Evolutionary conservation across 306 rosid species (phyloP), one percentile per base, ranked within the genome.

Genomic region (Prunus dulcis): DNA sequence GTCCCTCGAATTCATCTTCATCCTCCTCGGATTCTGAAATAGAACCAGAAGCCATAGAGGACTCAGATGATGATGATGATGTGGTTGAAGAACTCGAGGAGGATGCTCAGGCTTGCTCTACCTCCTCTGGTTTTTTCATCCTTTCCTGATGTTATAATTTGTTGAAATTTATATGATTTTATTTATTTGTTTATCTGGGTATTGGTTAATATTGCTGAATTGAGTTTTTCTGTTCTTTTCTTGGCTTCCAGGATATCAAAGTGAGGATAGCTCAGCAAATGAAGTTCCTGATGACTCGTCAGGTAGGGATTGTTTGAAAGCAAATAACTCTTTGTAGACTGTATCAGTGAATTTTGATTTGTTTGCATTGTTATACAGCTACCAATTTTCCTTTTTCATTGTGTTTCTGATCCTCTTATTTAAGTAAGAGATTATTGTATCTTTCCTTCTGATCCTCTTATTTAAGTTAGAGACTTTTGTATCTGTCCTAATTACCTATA

Each of bases 251-350:
- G 97, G 98, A 72, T 88, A 88, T 82, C 73, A 75, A 76, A 84
- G 90, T 67, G 98, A 88, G 88, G 97, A 91, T 78, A 74, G 89
- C 88, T 90, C 96, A 30, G 90, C 68, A 49, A 82, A 84, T 25
- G 96, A 83, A 25, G 77, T 82, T 83, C 89, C 86, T 73, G 79
- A 65, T 50, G 84, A 87, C 78, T 71, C 85, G 8, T 69, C 91
- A 70, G 96, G 93, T 91, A 71, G 32, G 80, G 45, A 62, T 83
- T 83, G 56, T 62, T 62, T 27, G 20, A 28, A 61, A 61, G 43
- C 13, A 28, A 6, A 27, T 62, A 12, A 60, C 34, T 32, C 0
- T 23, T 23, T 25, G 22, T 8, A 18, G 19, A 0, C 25, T 60
- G 1, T 62, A 5, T 52, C 41, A 28, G 43, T 28, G 45, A 30